Evolutionary conservation across 169 alveolate genomes (phyloP).

Genomic region (Theileria equi): DNA sequence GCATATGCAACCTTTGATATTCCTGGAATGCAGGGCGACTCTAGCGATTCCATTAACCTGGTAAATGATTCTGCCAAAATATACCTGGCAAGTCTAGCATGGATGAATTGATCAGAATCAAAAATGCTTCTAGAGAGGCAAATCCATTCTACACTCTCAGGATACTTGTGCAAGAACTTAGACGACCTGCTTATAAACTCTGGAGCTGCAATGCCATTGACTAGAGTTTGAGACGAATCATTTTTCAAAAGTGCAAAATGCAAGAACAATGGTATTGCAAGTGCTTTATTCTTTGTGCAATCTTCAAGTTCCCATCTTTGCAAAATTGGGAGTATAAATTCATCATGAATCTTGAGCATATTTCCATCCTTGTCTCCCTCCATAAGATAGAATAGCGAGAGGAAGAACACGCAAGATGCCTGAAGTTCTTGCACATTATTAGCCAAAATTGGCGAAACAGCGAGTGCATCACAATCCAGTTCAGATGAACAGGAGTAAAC

Average conservation of each 20-base stretch:
- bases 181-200: not conserved
- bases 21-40: too few relatives aligned
- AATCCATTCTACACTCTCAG: conserved; percentile 20
- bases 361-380: not conserved
- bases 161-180: not conserved
- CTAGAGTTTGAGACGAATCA: not conserved
- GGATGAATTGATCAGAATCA: too few relatives aligned
- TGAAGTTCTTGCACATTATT: not conserved
- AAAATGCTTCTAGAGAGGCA: conserved; percentile 11
- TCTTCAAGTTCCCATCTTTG: not conserved
- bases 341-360: not conserved
- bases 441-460: not conserved
- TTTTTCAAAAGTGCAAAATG: not conserved
- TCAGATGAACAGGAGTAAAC: not conserved
- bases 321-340: not conserved
- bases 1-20: not conserved
- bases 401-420: not conserved
- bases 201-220: too few relatives aligned
- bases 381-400: not conserved
- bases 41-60: not conserved
- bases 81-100: too few relatives aligned
- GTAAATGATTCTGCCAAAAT: too few relatives aligned
- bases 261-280: not conserved
- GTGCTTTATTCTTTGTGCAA: not conserved
- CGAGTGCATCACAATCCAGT: not conserved